Evolutionary conservation across 495 filamentous ascomycete genomes (phyloP), one percentile per base, ranked within the genome.

Genomic region (Penicillium desertorum): DNA sequence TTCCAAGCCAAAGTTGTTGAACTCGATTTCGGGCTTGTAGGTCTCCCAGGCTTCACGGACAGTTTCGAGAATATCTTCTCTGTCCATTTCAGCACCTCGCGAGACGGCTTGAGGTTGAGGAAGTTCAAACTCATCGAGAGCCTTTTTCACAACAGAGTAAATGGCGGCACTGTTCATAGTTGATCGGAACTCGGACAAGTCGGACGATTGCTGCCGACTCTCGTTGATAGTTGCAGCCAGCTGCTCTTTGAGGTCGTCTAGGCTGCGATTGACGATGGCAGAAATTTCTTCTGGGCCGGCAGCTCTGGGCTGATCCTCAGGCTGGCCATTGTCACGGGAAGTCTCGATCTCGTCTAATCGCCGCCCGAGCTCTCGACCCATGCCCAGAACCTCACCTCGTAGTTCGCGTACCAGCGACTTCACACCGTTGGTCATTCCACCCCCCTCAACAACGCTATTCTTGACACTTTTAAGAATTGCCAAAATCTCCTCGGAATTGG

Each of bases 341-440:
- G 69, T 66, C 29, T 84, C 81, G 2, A 81, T 77, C 43, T 89
- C 81, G 52, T 96, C 90, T 3, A 97, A 77, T 64, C 88, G 86
- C n/a, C 88, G 83, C 29, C 87, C 91, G 27, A 97, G 80, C 61
- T 96, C 87, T 54, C 91, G 79, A 5, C 91, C 91, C 93, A 97
- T 96, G 4, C 90, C 91, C 2, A 97, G 82, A 8, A 98, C 92
- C 65, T 98, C 92, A 12, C 92, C 90, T 17, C 92, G 86, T 37
- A 98, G 78, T 61, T 97, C 92, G 41, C 90, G 86, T 12, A 96
- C 88, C 16, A 95, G 75, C 3, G 88, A 86, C 71, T 97, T 98
- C 37, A 96, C 89, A 69, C 96, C 89, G 54, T 89, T 87, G 5
- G 92, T 94, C 66, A 94, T 80, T 14, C 90, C 87, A 60, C 92